These are phyloP conservation scores for Puccinia novopanici DNA, from an alignment of 1,284 basidiomycete genomes.

Conservation along the genomic window DNA sequence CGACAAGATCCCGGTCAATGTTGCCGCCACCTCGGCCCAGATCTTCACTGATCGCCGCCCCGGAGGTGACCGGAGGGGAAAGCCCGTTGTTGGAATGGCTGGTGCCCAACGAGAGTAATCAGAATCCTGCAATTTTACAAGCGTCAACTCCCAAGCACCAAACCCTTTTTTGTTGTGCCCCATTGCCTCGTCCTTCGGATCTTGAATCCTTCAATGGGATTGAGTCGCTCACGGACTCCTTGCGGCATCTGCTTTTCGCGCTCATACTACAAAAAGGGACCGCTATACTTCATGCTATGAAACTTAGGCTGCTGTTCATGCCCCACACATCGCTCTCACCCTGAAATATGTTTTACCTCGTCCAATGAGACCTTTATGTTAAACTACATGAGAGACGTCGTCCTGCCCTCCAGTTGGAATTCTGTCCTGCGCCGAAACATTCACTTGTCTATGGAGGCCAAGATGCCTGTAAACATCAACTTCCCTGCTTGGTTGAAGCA, in stretches of 20 bases:
- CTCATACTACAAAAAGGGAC: neutral
- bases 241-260: neutral
- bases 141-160: neutral
- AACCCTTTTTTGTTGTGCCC: neutral
- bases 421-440: too few species aligned
- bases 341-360: neutral
- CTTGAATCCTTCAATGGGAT: neutral
- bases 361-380: neutral
- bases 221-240: neutral
- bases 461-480: neutral
- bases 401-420: neutral
- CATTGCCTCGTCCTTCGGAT: neutral
- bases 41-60: slow-evolving; percentile 44
- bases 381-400: neutral
- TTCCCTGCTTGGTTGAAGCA: neutral
- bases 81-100: slow-evolving; percentile 50
- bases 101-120: slow-evolving; percentile 47
- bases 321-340: neutral
- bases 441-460: neutral
- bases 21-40: slow-evolving; percentile 65
- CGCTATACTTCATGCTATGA: neutral
- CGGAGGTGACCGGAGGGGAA: slow-evolving; percentile 43
- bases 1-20: slow-evolving; percentile 75
- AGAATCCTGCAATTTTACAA: slow-evolving; percentile 16
- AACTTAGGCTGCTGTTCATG: neutral